Percentiles rank a stretch among this genome's conserved stretches.
Evolutionary conservation across 176 grass and related monocot genomes (phyloP).

Genomic region (Carex kokanica): DNA sequence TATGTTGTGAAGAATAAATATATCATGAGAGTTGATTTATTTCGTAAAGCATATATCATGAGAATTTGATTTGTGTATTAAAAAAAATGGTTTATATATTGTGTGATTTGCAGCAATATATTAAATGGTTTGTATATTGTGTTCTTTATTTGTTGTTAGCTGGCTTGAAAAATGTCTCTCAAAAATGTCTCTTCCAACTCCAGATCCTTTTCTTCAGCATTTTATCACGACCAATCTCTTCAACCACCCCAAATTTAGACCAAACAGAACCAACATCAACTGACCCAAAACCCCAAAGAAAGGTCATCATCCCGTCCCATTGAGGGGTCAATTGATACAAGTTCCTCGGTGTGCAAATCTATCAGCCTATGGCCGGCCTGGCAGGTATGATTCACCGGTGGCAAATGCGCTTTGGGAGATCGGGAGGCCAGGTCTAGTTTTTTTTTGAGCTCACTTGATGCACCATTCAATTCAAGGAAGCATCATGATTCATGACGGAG

Average conservation of each 20-base stretch:
- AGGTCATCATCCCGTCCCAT: constrained; percentile 29
- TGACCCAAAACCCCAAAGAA: constrained; percentile 22
- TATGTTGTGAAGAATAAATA: no score
- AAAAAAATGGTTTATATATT: no score
- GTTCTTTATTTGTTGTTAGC: no score
- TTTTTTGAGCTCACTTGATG: constrained; percentile 70
- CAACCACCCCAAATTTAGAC: constrained; percentile 7
- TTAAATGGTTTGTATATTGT: no score
- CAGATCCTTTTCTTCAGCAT: neutral
- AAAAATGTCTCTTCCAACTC: neutral
- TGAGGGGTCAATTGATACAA: no score
- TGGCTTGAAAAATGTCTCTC: neutral
- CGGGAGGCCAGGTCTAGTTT: constrained; percentile 87
- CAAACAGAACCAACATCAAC: neutral
- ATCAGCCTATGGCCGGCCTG: constrained; percentile 87
- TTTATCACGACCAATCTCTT: constrained; percentile 26
- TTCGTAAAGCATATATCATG: no score
- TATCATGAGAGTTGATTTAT: no score
- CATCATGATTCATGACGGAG: no score
- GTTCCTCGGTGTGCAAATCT: constrained; percentile 65
- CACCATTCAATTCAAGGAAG: constrained; percentile 33
- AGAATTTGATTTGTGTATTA: no score
- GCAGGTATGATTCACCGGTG: constrained; percentile 87
- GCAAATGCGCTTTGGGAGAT: constrained; percentile 80
- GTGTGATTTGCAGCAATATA: no score